Conservation (phyloP, 2,329 filamentous ascomycete species). For the Fusarium pseudonygamai region DNA sequence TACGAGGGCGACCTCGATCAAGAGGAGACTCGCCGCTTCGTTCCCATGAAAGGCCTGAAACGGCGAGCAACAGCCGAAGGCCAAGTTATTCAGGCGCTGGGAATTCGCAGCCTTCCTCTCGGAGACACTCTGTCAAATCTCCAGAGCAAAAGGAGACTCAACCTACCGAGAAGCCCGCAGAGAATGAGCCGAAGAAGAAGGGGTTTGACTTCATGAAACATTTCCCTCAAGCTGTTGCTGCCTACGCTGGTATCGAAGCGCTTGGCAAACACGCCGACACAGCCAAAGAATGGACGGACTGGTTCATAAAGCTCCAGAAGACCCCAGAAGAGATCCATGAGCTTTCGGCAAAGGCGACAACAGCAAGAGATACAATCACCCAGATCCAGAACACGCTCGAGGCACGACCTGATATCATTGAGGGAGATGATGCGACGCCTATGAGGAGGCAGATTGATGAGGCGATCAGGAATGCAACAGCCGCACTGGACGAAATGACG, state of each 20-base stretch:
- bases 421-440: slow-evolving; percentile 43
- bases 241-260: slow-evolving; percentile 42
- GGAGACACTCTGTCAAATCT: not conserved
- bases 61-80: not conserved
- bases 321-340: slow-evolving; percentile 46
- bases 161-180: not conserved
- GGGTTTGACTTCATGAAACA: slow-evolving; percentile 29
- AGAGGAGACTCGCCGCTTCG: slow-evolving; percentile 14
- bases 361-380: slow-evolving; percentile 45
- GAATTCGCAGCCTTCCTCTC: not conserved
- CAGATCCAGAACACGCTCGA: slow-evolving; percentile 45
- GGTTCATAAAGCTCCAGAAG: slow-evolving; percentile 46
- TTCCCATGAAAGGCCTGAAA: not conserved
- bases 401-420: slow-evolving; percentile 44
- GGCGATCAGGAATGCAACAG: slow-evolving; percentile 39
- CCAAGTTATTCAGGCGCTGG: not conserved
- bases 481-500: slow-evolving; percentile 44
- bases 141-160: not conserved
- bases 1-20: slow-evolving; percentile 16
- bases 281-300: slow-evolving; percentile 48
- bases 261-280: slow-evolving; percentile 44
- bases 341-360: slow-evolving; percentile 40
- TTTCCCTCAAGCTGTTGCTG: slow-evolving; percentile 39
- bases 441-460: slow-evolving; percentile 45
- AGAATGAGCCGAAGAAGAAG: not conserved